Base-by-base conservation (phyloP, 768 basidiomycete genomes). In the Tulasnella sp. region DNA sequence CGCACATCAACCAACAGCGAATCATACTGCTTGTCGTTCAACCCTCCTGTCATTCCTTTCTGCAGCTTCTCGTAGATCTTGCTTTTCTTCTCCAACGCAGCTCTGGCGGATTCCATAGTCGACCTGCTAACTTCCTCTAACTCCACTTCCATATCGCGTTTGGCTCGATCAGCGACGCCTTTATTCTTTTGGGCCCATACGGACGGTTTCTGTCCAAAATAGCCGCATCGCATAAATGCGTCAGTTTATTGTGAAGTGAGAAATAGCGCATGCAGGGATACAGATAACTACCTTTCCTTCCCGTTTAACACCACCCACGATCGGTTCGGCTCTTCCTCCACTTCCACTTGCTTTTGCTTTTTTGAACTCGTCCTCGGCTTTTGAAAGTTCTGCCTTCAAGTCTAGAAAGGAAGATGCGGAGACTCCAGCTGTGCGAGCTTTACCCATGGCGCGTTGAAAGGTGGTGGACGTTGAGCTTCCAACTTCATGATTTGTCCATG, bases 351-450 rank as follows among this genome's bases (percentile, higher is more conserved):
- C 88, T 79, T 91, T 93, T 73, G 77, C 54, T 87, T 89, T 91
- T 22, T 88, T 82, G 39, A 93, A 85, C 78, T 91, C 90, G 22
- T 91, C 85, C 80, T 90, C 88, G 74, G 85, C 82, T 77, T 85
- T 86, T 0, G 83, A 83, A 1, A 89, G 81, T 74, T 88, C 85
- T 9, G 87, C 90, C 78, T 91, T 92, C 58, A 96, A 88, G 80
- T 94, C 92, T n/a, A 93, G 88, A 82, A 94, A 92, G 0, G 93
- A 93, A 76, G 86, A 87, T 4, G 90, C 86, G 77, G 89, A 91
- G 80, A 93, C 86, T 9, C 91, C 91, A 45, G 89, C 88, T 19
- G 89, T 89, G 80, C 88, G 91, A 0, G 89, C 86, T 81, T 91
- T 91, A 81, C 85, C 86, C 5, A 85, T 82, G 42, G 89, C 86